phyloP scores from a whole-genome alignment of 2,329 filamentous ascomycete genomes.

The Penicillium concentricum region DNA sequence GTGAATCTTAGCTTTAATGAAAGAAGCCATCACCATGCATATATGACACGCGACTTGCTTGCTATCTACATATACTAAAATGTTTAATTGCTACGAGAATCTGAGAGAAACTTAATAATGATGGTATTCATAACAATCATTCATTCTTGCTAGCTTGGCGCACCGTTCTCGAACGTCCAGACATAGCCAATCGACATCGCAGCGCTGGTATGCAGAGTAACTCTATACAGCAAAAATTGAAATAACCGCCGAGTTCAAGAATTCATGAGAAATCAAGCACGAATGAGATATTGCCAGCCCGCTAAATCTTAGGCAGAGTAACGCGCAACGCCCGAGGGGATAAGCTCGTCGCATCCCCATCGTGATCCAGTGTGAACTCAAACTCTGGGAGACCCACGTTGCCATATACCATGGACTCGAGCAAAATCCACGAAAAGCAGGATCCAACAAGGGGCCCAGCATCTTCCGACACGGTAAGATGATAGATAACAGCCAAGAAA shows the following conservation, averaged over 20 bases:
- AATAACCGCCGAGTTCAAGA: neutral
- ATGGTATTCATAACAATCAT: neutral
- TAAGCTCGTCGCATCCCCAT: constrained; percentile 13
- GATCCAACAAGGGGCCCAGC: constrained; percentile 14
- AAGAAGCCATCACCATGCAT: too few relatives aligned
- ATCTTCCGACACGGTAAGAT: neutral
- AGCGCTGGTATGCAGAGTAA: neutral
- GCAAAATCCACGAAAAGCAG: constrained; percentile 16
- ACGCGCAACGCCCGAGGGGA: constrained; percentile 15
- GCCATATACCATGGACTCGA: constrained; percentile 18
- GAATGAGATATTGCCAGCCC: neutral
- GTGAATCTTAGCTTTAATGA: too few relatives aligned
- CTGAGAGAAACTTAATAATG: neutral
- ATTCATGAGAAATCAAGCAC: neutral
- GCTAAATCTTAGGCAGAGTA: neutral
- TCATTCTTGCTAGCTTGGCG: neutral
- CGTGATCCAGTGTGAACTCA: constrained; percentile 16
- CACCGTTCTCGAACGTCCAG: neutral
- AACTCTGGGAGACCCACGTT: constrained; percentile 24
- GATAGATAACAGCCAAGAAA: constrained; percentile 21
- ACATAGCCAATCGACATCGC: too few relatives aligned
- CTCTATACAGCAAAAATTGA: neutral
- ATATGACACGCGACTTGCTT: too few relatives aligned
- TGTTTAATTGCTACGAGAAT: too few relatives aligned
- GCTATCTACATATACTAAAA: too few relatives aligned